Evolutionary conservation across 495 filamentous ascomycete genomes (phyloP), one percentile per base, ranked within the genome.

Genomic region (Aspergillus indologenus): DNA sequence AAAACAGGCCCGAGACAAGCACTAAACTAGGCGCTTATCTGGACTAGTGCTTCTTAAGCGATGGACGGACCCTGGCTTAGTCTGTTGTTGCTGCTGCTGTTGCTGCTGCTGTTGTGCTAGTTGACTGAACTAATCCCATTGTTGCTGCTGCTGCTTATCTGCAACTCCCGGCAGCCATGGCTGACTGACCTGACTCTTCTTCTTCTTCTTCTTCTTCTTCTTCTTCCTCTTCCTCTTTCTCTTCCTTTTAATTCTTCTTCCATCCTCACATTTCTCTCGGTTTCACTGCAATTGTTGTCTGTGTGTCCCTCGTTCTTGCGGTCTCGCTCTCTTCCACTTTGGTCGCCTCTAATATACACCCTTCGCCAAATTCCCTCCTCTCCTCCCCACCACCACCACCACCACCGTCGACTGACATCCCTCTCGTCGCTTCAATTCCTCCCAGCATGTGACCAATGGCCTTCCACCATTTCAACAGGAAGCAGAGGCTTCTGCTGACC

Each of bases 401-500:
- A 40, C 26, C 26, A 29, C 50, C 21, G 40, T 45, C 40, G 26
- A 15, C 42, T 3, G n/a, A 14, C 50, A 17, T 29, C 43, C 20
- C 42, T 49, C 7, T 52, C 61, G 15, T 44, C 21, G 44, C 46
- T 54, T 34, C 9, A 51, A n/a, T n/a, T 50, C 15, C 47, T 8
- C 48, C 14, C 48, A 51, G 21, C 29, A 51, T 51, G 48, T 54
- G 51, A 54, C 53, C 46, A 45, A 61, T 61, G 59, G 46, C 45
- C 44, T 19, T 50, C 42, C 22, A 31, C 52, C 47, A 50, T 26
- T 56, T 59, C 52, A 66, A 54, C 29, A 59, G 54, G 48, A 67
- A 64, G 57, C 66, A 68, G 54, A 68, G 52, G 53, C 54, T 64
- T 17, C 55, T 63, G 24, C 57, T 73, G 49, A 22, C 59, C 45